Conservation (phyloP, 1,284 basidiomycete genomes). For the Chalciporus sp. region DNA sequence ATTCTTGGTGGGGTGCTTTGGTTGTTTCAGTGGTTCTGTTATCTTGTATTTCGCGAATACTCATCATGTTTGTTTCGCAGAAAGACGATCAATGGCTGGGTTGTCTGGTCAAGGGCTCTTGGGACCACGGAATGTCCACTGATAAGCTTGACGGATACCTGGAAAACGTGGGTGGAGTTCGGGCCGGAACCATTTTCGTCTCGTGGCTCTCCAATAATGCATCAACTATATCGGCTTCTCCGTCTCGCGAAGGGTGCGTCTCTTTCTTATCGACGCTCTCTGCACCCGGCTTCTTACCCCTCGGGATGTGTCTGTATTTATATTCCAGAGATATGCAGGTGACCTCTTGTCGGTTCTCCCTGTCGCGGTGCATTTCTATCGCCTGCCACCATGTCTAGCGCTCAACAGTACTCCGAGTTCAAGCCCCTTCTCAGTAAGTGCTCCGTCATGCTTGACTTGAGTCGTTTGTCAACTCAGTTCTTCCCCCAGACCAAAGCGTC, state of each 20-base stretch:
- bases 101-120: too few species aligned
- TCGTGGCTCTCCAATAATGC: too few species aligned
- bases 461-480: not conserved
- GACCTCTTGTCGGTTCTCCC: not conserved
- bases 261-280: conserved; percentile 6
- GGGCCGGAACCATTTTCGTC: too few species aligned
- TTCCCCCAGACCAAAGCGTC: conserved; percentile 43
- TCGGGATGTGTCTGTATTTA: conserved; percentile 15
- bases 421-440: conserved; percentile 26
- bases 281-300: conserved; percentile 8
- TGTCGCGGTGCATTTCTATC: not conserved
- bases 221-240: too few species aligned
- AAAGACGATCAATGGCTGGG: too few species aligned
- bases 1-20: too few species aligned
- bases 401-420: conserved; percentile 26
- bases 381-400: conserved; percentile 14
- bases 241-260: not conserved
- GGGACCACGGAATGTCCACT: not conserved
- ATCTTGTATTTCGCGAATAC: too few species aligned
- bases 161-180: too few species aligned
- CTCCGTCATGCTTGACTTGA: not conserved
- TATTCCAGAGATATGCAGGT: conserved; percentile 3
- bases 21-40: too few species aligned
- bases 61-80: too few species aligned
- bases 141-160: too few species aligned